phyloP scores from a whole-genome alignment of 1,284 basidiomycete genomes.

The Thecaphora frezii region DNA sequence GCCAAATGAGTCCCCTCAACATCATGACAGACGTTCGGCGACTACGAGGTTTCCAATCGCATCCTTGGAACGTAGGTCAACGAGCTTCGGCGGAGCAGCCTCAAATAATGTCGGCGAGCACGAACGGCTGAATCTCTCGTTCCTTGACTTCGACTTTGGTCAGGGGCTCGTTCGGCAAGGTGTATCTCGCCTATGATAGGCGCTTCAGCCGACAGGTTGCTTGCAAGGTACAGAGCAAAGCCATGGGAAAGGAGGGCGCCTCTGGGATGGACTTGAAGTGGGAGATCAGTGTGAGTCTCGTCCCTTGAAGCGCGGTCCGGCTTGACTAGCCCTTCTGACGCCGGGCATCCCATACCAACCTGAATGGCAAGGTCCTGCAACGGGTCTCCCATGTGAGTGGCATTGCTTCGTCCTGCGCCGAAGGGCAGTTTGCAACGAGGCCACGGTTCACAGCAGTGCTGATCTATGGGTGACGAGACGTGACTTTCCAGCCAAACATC shows the following conservation, averaged over 20 bases:
- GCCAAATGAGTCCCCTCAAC: too few species aligned
- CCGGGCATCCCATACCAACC: too few species aligned
- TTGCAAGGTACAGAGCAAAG: neutral
- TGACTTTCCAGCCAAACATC: constrained; percentile 1
- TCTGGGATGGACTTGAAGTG: neutral
- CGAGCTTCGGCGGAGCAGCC: too few species aligned
- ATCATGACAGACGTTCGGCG: neutral
- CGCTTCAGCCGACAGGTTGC: neutral
- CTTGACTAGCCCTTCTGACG: too few species aligned
- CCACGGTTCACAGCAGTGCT: too few species aligned
- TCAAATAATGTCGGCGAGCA: too few species aligned
- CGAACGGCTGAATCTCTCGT: neutral
- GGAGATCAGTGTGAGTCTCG: neutral
- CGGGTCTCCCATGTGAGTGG: neutral
- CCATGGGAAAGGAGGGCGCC: neutral
- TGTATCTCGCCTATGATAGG: neutral
- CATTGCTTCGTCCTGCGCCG: too few species aligned
- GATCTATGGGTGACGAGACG: neutral
- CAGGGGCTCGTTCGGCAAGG: neutral
- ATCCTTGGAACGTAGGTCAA: constrained; percentile 2
- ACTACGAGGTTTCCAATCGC: neutral
- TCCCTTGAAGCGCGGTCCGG: too few species aligned
- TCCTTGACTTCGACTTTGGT: neutral
- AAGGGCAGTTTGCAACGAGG: too few species aligned
- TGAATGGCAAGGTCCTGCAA: neutral